Conservation (phyloP, 108 stramenopile genomes). For the Skeletonema marinoi region DNA sequence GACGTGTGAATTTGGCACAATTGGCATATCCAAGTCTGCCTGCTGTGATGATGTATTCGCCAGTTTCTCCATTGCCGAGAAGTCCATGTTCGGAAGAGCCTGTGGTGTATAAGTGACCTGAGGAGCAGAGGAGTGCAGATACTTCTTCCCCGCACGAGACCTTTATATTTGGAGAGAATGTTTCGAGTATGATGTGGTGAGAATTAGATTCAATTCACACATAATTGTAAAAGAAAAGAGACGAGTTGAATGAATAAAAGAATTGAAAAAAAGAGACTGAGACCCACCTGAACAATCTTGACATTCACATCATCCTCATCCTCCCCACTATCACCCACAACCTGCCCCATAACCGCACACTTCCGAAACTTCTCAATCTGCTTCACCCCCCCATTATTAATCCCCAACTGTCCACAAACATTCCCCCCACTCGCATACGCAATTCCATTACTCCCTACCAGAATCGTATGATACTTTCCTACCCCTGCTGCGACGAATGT, state of each 20-base stretch:
- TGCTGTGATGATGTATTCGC: conserved; percentile 86
- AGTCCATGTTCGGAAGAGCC: conserved; percentile 86
- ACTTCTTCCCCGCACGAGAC: conserved; percentile 89
- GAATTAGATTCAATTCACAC: not conserved
- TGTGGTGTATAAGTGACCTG: conserved; percentile 77
- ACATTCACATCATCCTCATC: conserved; percentile 20
- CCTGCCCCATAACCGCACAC: conserved; percentile 40
- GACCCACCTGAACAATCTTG: conserved; percentile 58
- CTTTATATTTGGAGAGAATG: not conserved
- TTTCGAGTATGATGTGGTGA: not conserved
- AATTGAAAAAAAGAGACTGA: not conserved
- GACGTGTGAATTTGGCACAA: conserved; percentile 59
- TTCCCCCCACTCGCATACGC: conserved; percentile 72
- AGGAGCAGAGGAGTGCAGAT: conserved; percentile 69
- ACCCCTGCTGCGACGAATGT: conserved; percentile 67
- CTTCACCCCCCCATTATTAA: conserved; percentile 51
- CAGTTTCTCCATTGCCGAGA: conserved; percentile 88
- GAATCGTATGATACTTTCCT: conserved; percentile 82
- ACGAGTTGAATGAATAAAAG: too few relatives aligned
- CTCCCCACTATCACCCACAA: conserved; percentile 9
- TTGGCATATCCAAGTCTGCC: conserved; percentile 82
- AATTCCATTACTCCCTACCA: conserved; percentile 59
- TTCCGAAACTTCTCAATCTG: conserved; percentile 49
- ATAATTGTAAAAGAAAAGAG: not conserved
- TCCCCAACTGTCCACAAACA: conserved; percentile 78